Evolutionary conservation across 116 monocot genomes (phyloP).

Genomic region (Trichopus zeylanicus): DNA sequence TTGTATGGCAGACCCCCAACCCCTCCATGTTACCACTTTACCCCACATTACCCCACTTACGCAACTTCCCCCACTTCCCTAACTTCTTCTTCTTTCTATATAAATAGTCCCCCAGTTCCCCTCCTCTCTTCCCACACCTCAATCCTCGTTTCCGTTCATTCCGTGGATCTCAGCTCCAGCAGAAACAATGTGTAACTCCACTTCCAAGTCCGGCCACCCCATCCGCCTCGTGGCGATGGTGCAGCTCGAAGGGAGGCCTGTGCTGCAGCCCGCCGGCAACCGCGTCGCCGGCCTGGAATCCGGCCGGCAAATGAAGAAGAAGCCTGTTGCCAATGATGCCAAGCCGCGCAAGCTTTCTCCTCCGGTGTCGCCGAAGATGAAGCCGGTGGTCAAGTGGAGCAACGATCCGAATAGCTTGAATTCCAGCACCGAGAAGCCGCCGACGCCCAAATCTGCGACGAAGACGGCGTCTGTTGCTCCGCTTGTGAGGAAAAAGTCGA

Average conservation of each 20-base stretch:
- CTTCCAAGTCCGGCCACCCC: constrained; percentile 16
- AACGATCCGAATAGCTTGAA: constrained; percentile 32
- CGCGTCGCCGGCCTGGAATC: constrained; percentile 24
- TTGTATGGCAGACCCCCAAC: constrained; percentile 15
- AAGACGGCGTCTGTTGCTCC: constrained; percentile 2
- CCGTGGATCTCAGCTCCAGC: not conserved
- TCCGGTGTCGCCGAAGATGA: constrained; percentile 20
- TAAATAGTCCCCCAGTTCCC: constrained; percentile 1
- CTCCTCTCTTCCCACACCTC: not conserved
- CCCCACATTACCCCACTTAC: too few relatives aligned
- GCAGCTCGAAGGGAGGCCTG: constrained; percentile 54
- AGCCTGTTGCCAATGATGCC: not conserved
- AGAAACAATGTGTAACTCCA: constrained; percentile 49
- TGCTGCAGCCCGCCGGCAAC: constrained; percentile 76
- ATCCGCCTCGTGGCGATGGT: constrained; percentile 3
- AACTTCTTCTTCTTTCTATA: not conserved
- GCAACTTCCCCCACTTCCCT: not conserved
- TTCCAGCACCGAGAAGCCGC: constrained; percentile 42
- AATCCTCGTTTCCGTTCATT: not conserved
- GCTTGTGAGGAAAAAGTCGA: constrained; percentile 38
- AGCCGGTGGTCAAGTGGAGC: constrained; percentile 21
- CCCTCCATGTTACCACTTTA: constrained; percentile 19
- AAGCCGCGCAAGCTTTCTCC: constrained; percentile 8
- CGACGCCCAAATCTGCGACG: constrained; percentile 11
- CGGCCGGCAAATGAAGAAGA: constrained; percentile 43